Evolutionary conservation across 768 basidiomycete species (phyloP), one percentile per base, ranked within the genome.

Genomic region (Tubosaeta sp.): DNA sequence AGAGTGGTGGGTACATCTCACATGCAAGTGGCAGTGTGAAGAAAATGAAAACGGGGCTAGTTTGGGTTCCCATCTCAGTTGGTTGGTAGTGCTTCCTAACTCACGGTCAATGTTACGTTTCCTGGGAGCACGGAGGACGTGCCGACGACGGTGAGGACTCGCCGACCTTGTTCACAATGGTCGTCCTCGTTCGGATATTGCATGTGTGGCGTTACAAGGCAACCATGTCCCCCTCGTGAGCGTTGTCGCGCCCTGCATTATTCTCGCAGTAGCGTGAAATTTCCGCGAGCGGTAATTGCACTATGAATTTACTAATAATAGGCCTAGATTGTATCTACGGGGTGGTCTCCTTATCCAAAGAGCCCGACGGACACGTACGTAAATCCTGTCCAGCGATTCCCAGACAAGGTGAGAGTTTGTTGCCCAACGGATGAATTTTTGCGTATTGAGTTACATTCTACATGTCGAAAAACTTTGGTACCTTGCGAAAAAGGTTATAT

Each of bases 261-360:
- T 58, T 58, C 56, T 62, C 58, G 62, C 60, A 62, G 63, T 54
- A 55, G 38, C 29, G 56, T 55, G 53, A 63, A 58, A 68, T 63
- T 54, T 59, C 63, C 61, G 59, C 38, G 48, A 53, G 56, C 62
- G 61, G 67, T 62, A 61, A 65, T 65, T 65, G 58, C 45, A 39
- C 49, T 52, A 52, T 52, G 48, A 52, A 53, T 58, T 58, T 49
- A 48, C 65, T 68, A 59, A 67, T 59, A 52, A 61, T 58, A 53
- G 50, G 47, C 12, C 51, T 30, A 66, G 66, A 59, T 57, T 53
- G 49, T 57, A 53, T 59, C 42, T 65, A 59, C 44, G 48, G 52
- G 47, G 53, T 51, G 47, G 45, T 49, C 58, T 48, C 57, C 55
- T 58, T 57, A 54, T 48, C 47, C 31, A 47, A 56, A 46, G 59